phyloP scores from a whole-genome alignment of 2,329 filamentous ascomycete genomes.

The Paecilomyces formosus region DNA sequence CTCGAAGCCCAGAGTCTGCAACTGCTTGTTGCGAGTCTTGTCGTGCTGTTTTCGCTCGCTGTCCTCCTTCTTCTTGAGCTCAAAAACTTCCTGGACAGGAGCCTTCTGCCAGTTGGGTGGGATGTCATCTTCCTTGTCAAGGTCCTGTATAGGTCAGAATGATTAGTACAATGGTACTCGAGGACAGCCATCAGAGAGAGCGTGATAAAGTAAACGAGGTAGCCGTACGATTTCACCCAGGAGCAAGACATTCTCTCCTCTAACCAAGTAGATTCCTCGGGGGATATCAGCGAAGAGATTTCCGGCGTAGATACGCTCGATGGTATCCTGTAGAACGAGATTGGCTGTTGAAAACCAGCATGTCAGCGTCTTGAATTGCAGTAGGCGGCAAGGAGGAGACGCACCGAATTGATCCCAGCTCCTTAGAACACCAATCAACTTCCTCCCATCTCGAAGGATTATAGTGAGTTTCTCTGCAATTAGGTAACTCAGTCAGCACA shows the following conservation, averaged over 20 bases:
- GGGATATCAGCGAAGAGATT: conserved; percentile 75
- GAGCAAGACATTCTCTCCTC: conserved; percentile 94
- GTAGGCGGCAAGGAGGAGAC: conserved; percentile 10
- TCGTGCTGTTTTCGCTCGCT: conserved; percentile 62
- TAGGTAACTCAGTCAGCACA: conserved; percentile 2
- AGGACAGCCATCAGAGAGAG: background rate
- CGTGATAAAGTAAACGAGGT: background rate
- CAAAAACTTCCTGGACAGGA: conserved; percentile 61
- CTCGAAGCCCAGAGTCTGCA: conserved; percentile 77
- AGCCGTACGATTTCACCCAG: conserved; percentile 72
- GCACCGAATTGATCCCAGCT: conserved; percentile 98
- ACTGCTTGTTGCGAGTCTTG: conserved; percentile 62
- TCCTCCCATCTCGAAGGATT: conserved; percentile 84
- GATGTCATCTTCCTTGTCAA: conserved; percentile 88
- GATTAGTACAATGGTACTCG: background rate
- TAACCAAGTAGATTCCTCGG: conserved; percentile 81
- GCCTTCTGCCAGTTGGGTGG: conserved; percentile 62
- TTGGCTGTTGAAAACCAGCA: conserved; percentile 57
- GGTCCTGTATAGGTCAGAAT: conserved; percentile 48
- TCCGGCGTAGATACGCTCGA: conserved; percentile 75
- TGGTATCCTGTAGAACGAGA: conserved; percentile 84
- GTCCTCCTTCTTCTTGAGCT: conserved; percentile 65
- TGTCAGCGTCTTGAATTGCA: background rate
- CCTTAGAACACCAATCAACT: conserved; percentile 83
- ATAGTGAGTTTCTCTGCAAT: conserved; percentile 84